Evolutionary conservation across 805 yeast species (phyloP).

Genomic region (Starmerella etchellsii): DNA sequence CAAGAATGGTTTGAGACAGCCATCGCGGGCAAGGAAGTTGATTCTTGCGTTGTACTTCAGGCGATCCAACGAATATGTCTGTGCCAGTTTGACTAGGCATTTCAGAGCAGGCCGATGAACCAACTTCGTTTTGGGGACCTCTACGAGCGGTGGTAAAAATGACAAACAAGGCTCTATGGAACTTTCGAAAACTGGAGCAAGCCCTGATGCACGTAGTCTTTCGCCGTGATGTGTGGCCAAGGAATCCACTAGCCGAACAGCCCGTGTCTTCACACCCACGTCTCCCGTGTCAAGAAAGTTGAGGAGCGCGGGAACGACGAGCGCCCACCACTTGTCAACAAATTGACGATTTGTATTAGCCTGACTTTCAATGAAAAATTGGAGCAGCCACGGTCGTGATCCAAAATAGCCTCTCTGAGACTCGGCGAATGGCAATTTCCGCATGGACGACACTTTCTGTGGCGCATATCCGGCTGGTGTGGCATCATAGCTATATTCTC

Average conservation of each 20-base stretch:
- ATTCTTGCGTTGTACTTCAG: slow-evolving; percentile 1
- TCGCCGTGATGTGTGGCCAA: slow-evolving; percentile 9
- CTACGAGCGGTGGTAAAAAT: slow-evolving; percentile 26
- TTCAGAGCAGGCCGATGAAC: slow-evolving; percentile 29
- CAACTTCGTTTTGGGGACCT: slow-evolving; percentile 12
- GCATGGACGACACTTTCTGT: neutral
- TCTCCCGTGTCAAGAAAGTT: slow-evolving; percentile 24
- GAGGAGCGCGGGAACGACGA: slow-evolving; percentile 25
- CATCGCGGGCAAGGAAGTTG: slow-evolving; percentile 22
- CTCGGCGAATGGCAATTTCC: neutral
- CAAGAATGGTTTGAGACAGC: slow-evolving; percentile 21
- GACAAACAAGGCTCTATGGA: slow-evolving; percentile 22
- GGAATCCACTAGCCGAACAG: slow-evolving; percentile 14
- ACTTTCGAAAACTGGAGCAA: slow-evolving; percentile 23
- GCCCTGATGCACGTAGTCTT: slow-evolving; percentile 20
- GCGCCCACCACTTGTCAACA: slow-evolving; percentile 22
- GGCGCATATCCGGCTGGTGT: slow-evolving; percentile 9
- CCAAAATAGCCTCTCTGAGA: neutral
- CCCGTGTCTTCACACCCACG: slow-evolving; percentile 19
- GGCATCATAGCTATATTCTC: slow-evolving; percentile 1
- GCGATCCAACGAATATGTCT: neutral
- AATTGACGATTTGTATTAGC: neutral
- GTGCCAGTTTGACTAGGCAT: slow-evolving; percentile 34
- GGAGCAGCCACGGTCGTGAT: slow-evolving; percentile 15
- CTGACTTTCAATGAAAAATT: slow-evolving; percentile 3